Evolutionary conservation across 2,329 filamentous ascomycete species (phyloP).

Genomic region (Grosmannia serpens): DNA sequence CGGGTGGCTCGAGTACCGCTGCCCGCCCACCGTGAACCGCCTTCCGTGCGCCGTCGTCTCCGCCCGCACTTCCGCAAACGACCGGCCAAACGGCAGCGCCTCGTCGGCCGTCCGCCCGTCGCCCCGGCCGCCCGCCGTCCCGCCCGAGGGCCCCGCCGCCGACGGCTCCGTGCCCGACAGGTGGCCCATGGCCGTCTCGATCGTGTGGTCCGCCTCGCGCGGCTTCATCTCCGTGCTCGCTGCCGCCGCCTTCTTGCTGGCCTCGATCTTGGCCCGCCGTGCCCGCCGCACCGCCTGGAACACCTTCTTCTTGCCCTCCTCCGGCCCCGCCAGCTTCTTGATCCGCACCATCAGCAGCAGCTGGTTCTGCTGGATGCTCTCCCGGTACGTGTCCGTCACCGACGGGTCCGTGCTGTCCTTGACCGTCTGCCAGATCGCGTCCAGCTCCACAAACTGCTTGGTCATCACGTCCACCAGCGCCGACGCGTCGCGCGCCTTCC

Average conservation of each 20-base stretch:
- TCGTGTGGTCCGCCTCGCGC: slow-evolving; percentile 42
- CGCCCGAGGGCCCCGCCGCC: no score
- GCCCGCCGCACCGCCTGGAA: slow-evolving; percentile 64
- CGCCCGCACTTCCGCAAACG: neutral
- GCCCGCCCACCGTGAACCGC: slow-evolving; percentile 7
- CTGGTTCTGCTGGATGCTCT: slow-evolving; percentile 73
- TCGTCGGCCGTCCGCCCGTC: neutral
- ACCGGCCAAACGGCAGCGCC: neutral
- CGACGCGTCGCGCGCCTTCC: slow-evolving; percentile 71
- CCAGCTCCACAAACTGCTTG: slow-evolving; percentile 74
- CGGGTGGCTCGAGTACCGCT: slow-evolving; percentile 24
- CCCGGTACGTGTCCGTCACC: slow-evolving; percentile 63
- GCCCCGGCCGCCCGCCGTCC: neutral
- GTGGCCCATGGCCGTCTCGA: slow-evolving; percentile 26
- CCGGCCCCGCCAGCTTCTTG: slow-evolving; percentile 62
- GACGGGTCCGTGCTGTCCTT: slow-evolving; percentile 65
- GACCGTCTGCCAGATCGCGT: slow-evolving; percentile 73
- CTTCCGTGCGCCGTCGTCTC: neutral
- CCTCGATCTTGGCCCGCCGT: slow-evolving; percentile 41
- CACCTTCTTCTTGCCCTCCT: slow-evolving; percentile 60
- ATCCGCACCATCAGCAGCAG: slow-evolving; percentile 68
- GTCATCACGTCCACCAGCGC: slow-evolving; percentile 75
- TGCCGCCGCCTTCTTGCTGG: slow-evolving; percentile 48
- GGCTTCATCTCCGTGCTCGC: slow-evolving; percentile 54
- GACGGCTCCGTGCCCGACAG: slow-evolving; percentile 12